Evolutionary conservation across 2,329 filamentous ascomycete species (phyloP), one percentile per base, ranked within the genome.

Genomic region (Alternaria panax): DNA sequence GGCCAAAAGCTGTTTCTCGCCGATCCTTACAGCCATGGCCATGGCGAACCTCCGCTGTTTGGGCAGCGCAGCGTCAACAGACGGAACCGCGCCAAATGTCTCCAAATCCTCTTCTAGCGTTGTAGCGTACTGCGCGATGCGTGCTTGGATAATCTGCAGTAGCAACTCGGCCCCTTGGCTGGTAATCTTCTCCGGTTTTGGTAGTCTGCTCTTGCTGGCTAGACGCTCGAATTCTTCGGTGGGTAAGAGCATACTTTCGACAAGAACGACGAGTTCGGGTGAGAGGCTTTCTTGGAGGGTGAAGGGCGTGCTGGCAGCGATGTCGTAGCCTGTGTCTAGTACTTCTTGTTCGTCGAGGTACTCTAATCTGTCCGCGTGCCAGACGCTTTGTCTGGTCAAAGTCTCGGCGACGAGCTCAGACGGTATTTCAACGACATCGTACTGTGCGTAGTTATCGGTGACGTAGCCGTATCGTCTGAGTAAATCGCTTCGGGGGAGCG

Each of bases 401-500:
- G 67, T 41, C 7, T 66, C 57, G 54, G 51, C 78, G 22, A 94
- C 82, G 8, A 87, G 69, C 0, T 83, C 80, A 80, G 89, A 87
- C 0, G 90, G 83, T 32, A 97, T 79, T 74, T 97, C 93, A 1
- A 92, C 90, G 1, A 96, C 92, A 67, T 97, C 92, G 75, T 93
- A 92, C 40, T 88, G 84, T 9, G 87, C 81, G 69, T 97, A 93
- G 65, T 89, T 89, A 27, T 86, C 80, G 0, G 92, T 94, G n/a
- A 93, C 87, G 70, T 96, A 97, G 18, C 93, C 93, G 68, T 97
- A 96, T 14, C 93, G 85, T 34, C 93, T 85, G 11, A 97, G 84
- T 7, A 97, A 82, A 72, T 97, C 93, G 1, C 91, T 90, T 59
- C 91, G 90, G 9, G 92, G 90, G 3, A 96, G 86, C 6, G 92